Conservation (phyloP, 2,329 filamentous ascomycete genomes). For the Biscogniauxia marginata region DNA sequence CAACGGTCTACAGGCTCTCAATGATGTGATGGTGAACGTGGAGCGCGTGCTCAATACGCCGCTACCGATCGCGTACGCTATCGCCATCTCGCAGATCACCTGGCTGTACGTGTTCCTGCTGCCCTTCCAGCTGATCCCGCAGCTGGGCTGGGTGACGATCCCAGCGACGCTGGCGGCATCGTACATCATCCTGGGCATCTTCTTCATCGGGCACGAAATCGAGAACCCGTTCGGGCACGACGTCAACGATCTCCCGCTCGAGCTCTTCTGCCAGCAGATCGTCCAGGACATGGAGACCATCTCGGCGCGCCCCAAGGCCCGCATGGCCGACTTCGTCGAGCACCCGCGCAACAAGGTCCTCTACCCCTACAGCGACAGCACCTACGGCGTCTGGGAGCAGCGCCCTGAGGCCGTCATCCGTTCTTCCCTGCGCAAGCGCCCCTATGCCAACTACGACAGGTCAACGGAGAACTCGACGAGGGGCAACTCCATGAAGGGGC, state of each 20-base stretch:
- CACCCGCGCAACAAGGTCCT: conserved; percentile 48
- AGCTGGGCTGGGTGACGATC: conserved; percentile 72
- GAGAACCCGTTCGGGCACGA: conserved; percentile 84
- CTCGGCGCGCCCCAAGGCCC: conserved; percentile 54
- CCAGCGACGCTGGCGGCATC: conserved; percentile 70
- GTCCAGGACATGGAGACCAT: conserved; percentile 73
- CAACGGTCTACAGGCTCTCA: conserved; percentile 61
- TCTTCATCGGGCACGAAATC: conserved; percentile 74
- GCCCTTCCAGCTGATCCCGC: conserved; percentile 72
- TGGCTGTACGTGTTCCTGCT: conserved; percentile 80
- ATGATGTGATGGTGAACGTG: conserved; percentile 69
- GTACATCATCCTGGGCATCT: conserved; percentile 80
- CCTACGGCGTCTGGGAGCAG: conserved; percentile 28
- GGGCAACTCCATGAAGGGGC: neutral
- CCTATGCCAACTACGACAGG: conserved; percentile 20
- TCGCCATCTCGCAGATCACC: conserved; percentile 82
- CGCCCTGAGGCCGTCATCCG: conserved; percentile 30
- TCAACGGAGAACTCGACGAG: neutral
- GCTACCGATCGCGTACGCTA: conserved; percentile 78
- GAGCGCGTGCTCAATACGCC: conserved; percentile 82
- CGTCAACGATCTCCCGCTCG: conserved; percentile 78
- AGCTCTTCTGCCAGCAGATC: conserved; percentile 74
- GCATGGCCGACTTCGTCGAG: conserved; percentile 48
- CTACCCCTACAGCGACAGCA: conserved; percentile 42
- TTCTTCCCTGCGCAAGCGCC: conserved; percentile 26